phyloP scores from a whole-genome alignment of 1,284 basidiomycete species.

The Tilletia walkeri region DNA sequence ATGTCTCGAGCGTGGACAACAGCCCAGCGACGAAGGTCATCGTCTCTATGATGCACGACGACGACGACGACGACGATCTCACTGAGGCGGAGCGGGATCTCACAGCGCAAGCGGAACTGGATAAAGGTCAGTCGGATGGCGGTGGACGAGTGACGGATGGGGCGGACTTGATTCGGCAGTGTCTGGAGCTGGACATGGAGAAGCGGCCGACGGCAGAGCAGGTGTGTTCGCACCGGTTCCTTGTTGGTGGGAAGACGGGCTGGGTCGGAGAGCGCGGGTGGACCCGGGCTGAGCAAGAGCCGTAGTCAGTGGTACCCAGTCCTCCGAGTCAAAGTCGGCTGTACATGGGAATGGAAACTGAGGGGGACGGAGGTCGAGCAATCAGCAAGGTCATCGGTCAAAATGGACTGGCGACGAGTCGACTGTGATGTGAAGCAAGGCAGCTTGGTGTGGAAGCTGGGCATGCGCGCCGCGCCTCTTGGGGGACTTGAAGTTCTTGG shows the following conservation, averaged over 20 bases:
- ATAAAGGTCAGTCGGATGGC: slow-evolving; percentile 61
- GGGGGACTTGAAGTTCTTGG: too few relatives aligned
- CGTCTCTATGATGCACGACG: slow-evolving; percentile 19
- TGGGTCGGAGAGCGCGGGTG: slow-evolving; percentile 55
- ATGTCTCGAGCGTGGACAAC: not conserved
- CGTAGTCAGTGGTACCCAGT: too few relatives aligned
- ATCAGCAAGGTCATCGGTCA: too few relatives aligned
- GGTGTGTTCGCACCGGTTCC: slow-evolving; percentile 73
- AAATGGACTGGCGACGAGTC: too few relatives aligned
- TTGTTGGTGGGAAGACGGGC: slow-evolving; percentile 64
- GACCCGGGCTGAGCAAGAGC: slow-evolving; percentile 18
- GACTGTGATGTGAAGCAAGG: too few relatives aligned
- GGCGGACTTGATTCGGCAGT: slow-evolving; percentile 73
- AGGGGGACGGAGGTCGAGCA: too few relatives aligned
- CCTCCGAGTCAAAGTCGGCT: too few relatives aligned
- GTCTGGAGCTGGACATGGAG: slow-evolving; percentile 67
- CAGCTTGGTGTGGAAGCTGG: too few relatives aligned
- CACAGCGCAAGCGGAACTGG: slow-evolving; percentile 7
- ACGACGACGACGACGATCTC: slow-evolving; percentile 25
- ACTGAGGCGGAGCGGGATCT: not conserved
- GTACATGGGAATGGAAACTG: too few relatives aligned
- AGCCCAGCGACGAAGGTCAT: slow-evolving; percentile 12
- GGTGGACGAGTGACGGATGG: slow-evolving; percentile 78
- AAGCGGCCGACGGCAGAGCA: slow-evolving; percentile 71
- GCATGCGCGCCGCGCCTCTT: too few relatives aligned